Base-by-base conservation (phyloP, 305 asterid genomes). In the Fraxinus dipetala region DNA sequence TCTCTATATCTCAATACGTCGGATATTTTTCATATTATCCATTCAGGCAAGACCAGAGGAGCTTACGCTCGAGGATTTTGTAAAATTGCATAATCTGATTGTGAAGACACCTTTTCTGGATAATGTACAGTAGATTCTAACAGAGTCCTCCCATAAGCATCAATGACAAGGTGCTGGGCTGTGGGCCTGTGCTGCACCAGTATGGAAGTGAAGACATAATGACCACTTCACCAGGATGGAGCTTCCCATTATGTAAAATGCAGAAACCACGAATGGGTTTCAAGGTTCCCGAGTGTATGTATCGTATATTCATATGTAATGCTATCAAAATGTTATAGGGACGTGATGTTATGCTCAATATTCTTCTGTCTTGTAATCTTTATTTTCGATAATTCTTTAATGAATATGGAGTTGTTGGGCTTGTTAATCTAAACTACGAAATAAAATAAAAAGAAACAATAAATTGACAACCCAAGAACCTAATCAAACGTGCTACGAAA, bases 41-140 rank as follows among this genome's bases (percentile, higher is more conserved):
- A n/a, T 69, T 65, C 96, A 94, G 99, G 89, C 99, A 34, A 93
- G 99, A 78, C 99, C 99, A 1, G 98, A 94, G 88, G 98, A 95
- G 86, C 98, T 95, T 79, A 82, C 94, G 5, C 75, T 95, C 35
- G 87, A 90, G 69, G 95, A 95, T 87, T 95, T 95, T 77, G 97
- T 95, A 18, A 88, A 80, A 75, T 78, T 95, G 86, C 99, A 95
- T 89, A 89, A 92, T 75, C 82, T 89, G 34, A 81, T 94, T 61
- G 88, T 84, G 81, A 85, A 89, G 78, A 40, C 85, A 13, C 86
- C 84, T 75, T 4, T 78, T 81, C 2, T 75, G 85, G 75, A 67
- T 72, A 63, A 73, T 80, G 26, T 10, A 22, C 45, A 79, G 48
- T 40, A 45, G 22, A 45, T 30, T 72, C 11, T 6, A 72, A 31